phyloP scores from a whole-genome alignment of 2,329 filamentous ascomycete species.

The Sarocladium strictum region DNA sequence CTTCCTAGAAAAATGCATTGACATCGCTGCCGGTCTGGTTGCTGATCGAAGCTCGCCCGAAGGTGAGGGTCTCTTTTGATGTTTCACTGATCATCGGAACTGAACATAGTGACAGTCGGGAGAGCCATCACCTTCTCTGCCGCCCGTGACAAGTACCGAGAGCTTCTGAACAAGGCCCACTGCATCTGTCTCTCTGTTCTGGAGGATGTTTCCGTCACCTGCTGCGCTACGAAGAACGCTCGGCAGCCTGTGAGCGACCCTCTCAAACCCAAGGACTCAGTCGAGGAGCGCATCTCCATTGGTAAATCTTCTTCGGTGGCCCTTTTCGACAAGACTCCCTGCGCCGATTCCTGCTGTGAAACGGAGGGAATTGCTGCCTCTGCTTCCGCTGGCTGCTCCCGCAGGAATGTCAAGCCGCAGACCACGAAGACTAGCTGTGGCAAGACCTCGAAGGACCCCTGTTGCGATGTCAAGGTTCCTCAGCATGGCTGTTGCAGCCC shows the following conservation, averaged over 20 bases:
- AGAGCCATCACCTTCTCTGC: constrained; percentile 5
- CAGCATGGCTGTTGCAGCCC: neutral
- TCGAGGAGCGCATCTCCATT: neutral
- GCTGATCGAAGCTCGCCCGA: neutral
- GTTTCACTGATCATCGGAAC: neutral
- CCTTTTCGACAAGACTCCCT: neutral
- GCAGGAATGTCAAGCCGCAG: constrained; percentile 2
- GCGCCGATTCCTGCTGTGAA: neutral
- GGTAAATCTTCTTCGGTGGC: neutral
- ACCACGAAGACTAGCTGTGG: neutral
- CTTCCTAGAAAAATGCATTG: neutral
- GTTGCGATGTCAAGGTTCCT: neutral
- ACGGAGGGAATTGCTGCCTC: neutral
- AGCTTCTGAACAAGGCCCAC: neutral
- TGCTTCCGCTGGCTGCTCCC: neutral
- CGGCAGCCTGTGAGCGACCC: neutral
- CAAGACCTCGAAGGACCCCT: neutral
- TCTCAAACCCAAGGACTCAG: neutral
- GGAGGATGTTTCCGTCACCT: neutral
- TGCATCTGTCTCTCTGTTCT: constrained; percentile 1
- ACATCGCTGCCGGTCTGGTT: neutral
- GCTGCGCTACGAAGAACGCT: neutral
- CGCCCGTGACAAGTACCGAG: neutral
- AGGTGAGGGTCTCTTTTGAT: neutral
- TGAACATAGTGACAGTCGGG: neutral